Percentiles rank a stretch among this genome's conserved stretches.
phyloP scores from a whole-genome alignment of 2,329 filamentous ascomycete genomes.

The Claviceps fusiformis region DNA sequence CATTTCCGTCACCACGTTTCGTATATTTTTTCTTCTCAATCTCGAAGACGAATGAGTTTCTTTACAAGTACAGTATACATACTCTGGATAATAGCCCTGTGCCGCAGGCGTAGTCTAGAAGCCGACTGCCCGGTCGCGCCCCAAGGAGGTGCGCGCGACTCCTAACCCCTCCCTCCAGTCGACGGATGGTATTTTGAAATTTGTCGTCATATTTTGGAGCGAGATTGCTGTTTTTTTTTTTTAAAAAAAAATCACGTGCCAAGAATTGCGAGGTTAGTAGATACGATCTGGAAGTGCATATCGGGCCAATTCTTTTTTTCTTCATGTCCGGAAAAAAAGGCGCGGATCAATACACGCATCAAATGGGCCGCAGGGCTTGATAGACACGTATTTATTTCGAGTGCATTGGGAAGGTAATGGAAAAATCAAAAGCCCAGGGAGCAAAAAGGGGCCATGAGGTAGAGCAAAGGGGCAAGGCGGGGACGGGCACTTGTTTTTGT shows the following conservation, averaged over 20 bases:
- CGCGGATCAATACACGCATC: too few species aligned
- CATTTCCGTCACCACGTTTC: neutral
- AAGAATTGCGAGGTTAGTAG: neutral
- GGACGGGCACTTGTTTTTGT: too few species aligned
- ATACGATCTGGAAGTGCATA: neutral
- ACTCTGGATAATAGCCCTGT: constrained; percentile 48
- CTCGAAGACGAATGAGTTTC: too few species aligned
- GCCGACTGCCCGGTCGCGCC: constrained; percentile 31
- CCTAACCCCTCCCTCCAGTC: constrained; percentile 41
- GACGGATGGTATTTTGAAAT: constrained; percentile 37
- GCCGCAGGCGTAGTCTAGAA: constrained; percentile 68
- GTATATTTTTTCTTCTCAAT: neutral
- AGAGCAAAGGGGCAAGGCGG: too few species aligned
- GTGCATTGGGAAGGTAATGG: too few species aligned
- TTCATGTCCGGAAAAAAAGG: too few species aligned
- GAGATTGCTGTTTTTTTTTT: constrained; percentile 11
- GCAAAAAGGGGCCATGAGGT: too few species aligned
- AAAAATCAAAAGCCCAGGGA: neutral
- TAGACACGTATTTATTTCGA: too few species aligned
- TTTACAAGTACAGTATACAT: neutral
- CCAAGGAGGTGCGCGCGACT: constrained; percentile 46
- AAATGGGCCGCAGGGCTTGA: too few species aligned
- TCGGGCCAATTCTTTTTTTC: too few species aligned
- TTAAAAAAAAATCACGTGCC: neutral
- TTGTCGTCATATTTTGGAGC: constrained; percentile 31